These are phyloP conservation scores for Botryotinia narcissicola DNA, from an alignment of 2,329 filamentous ascomycete genomes.

Conservation along the genomic window DNA sequence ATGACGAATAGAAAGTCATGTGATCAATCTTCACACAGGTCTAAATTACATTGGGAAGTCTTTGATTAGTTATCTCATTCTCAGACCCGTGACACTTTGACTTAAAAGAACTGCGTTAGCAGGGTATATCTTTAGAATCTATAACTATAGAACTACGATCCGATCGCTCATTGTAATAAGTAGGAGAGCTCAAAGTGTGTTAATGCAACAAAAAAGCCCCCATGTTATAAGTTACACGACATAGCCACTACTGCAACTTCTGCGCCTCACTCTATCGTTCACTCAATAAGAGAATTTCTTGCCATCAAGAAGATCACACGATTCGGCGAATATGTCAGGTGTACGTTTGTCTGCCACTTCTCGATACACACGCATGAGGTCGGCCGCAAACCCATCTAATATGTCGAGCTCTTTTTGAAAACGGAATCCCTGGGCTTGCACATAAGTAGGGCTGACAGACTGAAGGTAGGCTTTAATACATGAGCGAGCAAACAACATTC, in stretches of 20 bases:
- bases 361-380: constrained; percentile 15
- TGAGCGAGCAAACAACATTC: not conserved
- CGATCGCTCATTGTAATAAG: not conserved
- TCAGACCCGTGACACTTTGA: too few relatives aligned
- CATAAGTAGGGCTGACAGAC: not conserved
- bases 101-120: too few relatives aligned
- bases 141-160: too few relatives aligned
- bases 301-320: not conserved
- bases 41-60: too few relatives aligned
- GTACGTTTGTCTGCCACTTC: not conserved
- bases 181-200: not conserved
- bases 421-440: not conserved
- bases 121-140: too few relatives aligned
- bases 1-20: too few relatives aligned
- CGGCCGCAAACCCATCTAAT: constrained; percentile 21
- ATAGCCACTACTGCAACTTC: not conserved
- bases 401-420: constrained; percentile 21
- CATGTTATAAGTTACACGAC: not conserved
- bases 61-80: too few relatives aligned
- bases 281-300: not conserved
- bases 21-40: too few relatives aligned
- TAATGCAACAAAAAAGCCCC: not conserved
- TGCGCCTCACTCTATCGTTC: not conserved
- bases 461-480: not conserved
- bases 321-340: not conserved